phyloP scores from a whole-genome alignment of 1,139 yeast genomes.

The Kluyveromyces sp. region DNA sequence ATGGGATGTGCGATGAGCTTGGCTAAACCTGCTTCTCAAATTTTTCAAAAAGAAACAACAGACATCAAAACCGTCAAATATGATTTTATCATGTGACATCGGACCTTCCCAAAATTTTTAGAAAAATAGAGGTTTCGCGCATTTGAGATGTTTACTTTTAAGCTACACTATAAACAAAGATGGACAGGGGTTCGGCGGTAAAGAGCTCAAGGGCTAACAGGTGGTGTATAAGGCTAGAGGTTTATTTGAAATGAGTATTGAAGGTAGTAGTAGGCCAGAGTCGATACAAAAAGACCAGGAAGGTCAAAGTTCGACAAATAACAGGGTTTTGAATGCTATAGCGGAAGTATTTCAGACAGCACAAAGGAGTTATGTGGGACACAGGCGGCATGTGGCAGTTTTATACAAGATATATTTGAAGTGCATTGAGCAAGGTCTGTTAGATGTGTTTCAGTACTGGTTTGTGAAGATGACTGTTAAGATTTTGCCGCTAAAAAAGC shows the following conservation, averaged over 20 bases:
- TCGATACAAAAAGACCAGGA: not conserved
- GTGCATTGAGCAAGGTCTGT: conserved; percentile 45
- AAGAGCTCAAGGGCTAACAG: too few species aligned
- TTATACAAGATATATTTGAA: conserved; percentile 51
- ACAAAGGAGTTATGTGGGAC: conserved; percentile 65
- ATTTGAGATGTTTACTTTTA: not conserved
- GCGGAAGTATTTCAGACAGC: conserved; percentile 77
- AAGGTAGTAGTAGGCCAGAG: too few species aligned
- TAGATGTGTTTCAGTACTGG: conserved; percentile 49
- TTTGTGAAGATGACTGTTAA: conserved; percentile 59
- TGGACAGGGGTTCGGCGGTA: not conserved
- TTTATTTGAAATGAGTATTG: too few species aligned
- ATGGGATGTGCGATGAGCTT: conserved; percentile 12
- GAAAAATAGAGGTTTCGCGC: not conserved
- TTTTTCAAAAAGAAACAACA: conserved; percentile 6
- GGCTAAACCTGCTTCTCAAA: not conserved
- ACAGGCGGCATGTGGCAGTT: conserved; percentile 62
- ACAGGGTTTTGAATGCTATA: conserved; percentile 39
- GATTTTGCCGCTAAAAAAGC: conserved; percentile 58
- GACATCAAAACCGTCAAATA: not conserved
- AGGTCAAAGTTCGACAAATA: conserved; percentile 1
- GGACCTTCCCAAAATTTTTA: not conserved
- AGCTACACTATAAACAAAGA: not conserved
- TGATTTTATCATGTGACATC: not conserved
- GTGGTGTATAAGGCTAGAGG: too few species aligned